Evolutionary conservation across 2,329 filamentous ascomycete genomes (phyloP).

Genomic region (Ophiosphaerella herpotricha): DNA sequence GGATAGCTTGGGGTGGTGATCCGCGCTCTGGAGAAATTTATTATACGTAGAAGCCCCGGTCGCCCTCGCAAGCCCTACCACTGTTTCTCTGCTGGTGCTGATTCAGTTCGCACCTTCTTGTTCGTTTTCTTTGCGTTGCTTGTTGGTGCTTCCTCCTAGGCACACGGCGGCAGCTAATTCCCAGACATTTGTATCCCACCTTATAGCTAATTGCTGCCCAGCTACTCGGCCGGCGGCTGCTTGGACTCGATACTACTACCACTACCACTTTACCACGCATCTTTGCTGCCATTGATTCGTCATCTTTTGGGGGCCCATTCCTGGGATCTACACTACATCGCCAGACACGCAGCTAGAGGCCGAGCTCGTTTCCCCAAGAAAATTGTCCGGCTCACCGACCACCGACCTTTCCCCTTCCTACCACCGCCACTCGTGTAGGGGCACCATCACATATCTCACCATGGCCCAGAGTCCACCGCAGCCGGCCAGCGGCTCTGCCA

Average conservation of each 20-base stretch:
- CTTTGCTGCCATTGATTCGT: no score
- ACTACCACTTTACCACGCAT: background rate
- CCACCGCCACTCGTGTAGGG: slow-evolving; percentile 30
- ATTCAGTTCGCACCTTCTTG: slow-evolving; percentile 13
- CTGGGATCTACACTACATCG: slow-evolving; percentile 15
- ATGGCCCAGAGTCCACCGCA: slow-evolving; percentile 42
- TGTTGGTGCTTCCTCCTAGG: slow-evolving; percentile 20
- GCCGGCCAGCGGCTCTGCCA: slow-evolving; percentile 51
- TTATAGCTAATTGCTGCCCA: slow-evolving; percentile 28
- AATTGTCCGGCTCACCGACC: slow-evolving; percentile 28
- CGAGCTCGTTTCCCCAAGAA: slow-evolving; percentile 28
- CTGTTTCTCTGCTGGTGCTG: slow-evolving; percentile 11
- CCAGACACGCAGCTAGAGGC: slow-evolving; percentile 19
- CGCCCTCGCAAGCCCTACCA: slow-evolving; percentile 8
- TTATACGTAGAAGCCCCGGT: slow-evolving; percentile 21
- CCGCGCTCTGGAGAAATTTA: slow-evolving; percentile 27
- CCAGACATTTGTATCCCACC: background rate
- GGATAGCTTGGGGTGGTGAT: slow-evolving; percentile 38
- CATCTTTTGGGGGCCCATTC: slow-evolving; percentile 3
- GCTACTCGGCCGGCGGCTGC: slow-evolving; percentile 24
- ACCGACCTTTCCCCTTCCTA: slow-evolving; percentile 10
- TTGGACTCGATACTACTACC: background rate
- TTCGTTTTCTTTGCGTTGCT: slow-evolving; percentile 11
- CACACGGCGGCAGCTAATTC: slow-evolving; percentile 1
- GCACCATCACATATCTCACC: slow-evolving; percentile 27